Percentiles rank a stretch among this genome's conserved stretches.
Conservation (phyloP, 2,329 filamentous ascomycete genomes). For the Ceratocystis diversiconidia region DNA sequence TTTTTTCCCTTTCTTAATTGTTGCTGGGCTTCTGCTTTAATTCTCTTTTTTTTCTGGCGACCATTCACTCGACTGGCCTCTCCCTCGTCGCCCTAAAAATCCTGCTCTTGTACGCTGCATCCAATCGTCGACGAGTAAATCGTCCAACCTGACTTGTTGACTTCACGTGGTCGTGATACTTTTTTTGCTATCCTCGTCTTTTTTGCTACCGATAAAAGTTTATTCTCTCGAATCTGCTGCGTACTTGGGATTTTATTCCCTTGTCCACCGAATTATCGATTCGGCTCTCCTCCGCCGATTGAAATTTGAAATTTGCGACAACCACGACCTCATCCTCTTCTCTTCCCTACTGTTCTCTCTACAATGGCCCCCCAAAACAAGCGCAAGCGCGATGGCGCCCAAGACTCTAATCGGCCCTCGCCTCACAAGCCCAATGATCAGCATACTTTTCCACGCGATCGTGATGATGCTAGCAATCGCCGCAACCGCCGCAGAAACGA, state of each 20-base stretch:
- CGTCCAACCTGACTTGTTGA: too few relatives aligned
- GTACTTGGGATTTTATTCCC: background rate
- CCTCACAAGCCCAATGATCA: slow-evolving; percentile 49
- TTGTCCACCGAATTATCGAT: background rate
- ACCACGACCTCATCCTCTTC: background rate
- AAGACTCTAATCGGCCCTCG: slow-evolving; percentile 38
- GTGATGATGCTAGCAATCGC: slow-evolving; percentile 30
- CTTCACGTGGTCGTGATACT: background rate
- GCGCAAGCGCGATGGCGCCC: slow-evolving; percentile 36
- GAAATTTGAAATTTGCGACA: slow-evolving; percentile 8
- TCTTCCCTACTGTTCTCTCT: slow-evolving; percentile 19
- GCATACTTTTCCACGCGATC: slow-evolving; percentile 42
- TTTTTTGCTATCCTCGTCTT: background rate
- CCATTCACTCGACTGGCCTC: background rate
- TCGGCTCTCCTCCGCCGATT: background rate
- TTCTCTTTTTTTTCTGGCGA: background rate
- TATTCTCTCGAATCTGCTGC: background rate
- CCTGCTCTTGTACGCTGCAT: too few relatives aligned
- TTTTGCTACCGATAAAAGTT: background rate
- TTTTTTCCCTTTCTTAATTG: background rate
- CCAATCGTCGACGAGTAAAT: background rate
- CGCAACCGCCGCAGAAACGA: slow-evolving; percentile 34
- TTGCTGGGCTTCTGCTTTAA: slow-evolving; percentile 8
- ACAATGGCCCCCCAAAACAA: slow-evolving; percentile 47
- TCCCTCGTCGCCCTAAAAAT: background rate